Base-by-base conservation (phyloP, 352 stramenopile genomes). In the Phytophthora macrochlamydospora region DNA sequence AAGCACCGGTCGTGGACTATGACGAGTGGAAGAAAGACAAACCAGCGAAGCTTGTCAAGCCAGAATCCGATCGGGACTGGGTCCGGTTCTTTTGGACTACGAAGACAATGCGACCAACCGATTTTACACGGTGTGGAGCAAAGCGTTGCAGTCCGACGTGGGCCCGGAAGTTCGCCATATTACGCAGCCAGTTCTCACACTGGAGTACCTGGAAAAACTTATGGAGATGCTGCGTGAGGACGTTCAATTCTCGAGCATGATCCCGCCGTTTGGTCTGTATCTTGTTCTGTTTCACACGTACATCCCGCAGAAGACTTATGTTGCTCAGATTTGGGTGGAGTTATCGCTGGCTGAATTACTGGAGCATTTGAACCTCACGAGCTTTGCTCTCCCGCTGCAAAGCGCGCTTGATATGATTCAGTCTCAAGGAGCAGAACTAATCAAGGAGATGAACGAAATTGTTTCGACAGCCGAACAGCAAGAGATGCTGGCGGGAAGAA, bases 291-390 rank as follows among this genome's bases (percentile, higher is more conserved):
- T 82, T 63, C 60, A 77, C 35, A 50, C 67, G 0, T 80, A 81
- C 42, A 49, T 74, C 43, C 62, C 77, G 2, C 64, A 77, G 9
- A 73, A 51, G 49, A 67, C 64, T 8, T 65, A 64, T 12, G 52
- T 72, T 8, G 70, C 81, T 7, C 70, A 79, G 32, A 75, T 91
- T 48, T 91, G 78, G 79, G 53, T 87, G 35, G 82, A 93, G 6
- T 37, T 93, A 18, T 73, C 50, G 14, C 65, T 81, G 55, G 88
- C 86, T 52, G 45, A 75, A 2, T 42, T 79, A 1, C 69, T 89
- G 18, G 79, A 93, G 50, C 64, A 66, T 9, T 58, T 87, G 8
- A 81, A 91, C 38, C 12, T 89, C 8, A 48, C 59, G 4, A 70
- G 56, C 14, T 77, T 78, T 14, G 63, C 65, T 7, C 14, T 91